Evolutionary conservation across 306 rosid genomes (phyloP), one percentile per base, ranked within the genome.

Genomic region (Abrus pulchellus): DNA sequence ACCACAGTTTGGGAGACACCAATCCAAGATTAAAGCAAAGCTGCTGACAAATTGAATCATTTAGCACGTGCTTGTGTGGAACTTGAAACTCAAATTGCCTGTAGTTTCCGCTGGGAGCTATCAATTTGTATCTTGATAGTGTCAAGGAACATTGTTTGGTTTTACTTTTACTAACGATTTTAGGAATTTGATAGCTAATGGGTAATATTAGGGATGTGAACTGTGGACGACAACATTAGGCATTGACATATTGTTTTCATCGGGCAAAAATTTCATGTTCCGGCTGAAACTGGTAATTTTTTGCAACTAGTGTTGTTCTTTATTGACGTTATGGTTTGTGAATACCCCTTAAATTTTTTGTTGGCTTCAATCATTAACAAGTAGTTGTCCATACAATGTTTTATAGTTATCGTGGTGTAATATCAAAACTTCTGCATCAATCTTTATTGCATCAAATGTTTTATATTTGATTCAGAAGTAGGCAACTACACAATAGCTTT

Each of bases 21-120:
- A 30, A 36, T 57, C 3, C 55, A 44, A 75, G 57, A 49, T 52
- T 43, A 77, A 76, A 66, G 85, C 83, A 65, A 77, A 71, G 86
- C 82, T 59, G 62, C 52, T 72, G 60, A 76, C 50, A 65, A 45
- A 41, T 80, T 36, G 74, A 27, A 52, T 47, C 68, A 47, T 60
- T 45, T 67, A 47, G 64, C 49, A 41, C 40, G 7, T 29, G 44
- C 53, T 20, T 70, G 13, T 32, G 10, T 28, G 71, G 45, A 40
- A 73, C 63, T 1, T 44, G 45, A 74, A 14, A 71, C 43, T 79
- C 61, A 47, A 52, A n/a, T 79, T 65, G 83, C 72, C 57, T 48
- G 11, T 7, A 28, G 41, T 28, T 45, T 57, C 56, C 7, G 59
- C 13, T 63, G 8, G 80, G 50, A 48, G 50, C 63, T 62, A 50